Conservation (phyloP, 495 filamentous ascomycete species). For the Aspergillus bridgeri region DNA sequence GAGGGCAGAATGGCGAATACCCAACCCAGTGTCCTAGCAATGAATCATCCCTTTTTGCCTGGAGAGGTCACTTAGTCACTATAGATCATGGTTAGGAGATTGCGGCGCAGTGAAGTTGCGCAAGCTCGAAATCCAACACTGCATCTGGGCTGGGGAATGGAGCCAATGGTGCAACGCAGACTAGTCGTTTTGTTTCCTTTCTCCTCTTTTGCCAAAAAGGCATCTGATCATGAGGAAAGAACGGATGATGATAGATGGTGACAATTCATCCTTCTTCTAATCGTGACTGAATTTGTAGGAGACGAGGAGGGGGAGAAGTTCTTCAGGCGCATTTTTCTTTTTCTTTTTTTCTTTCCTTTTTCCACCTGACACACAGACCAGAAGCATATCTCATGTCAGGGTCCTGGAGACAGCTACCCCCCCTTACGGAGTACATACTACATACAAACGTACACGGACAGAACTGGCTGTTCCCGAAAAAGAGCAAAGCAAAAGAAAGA, state of each 20-base stretch:
- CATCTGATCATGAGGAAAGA: not conserved
- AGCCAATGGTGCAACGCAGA: not conserved
- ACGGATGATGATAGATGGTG: not conserved
- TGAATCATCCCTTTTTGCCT: not conserved
- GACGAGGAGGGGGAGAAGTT: not conserved
- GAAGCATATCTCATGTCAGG: not conserved
- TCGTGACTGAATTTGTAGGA: not conserved
- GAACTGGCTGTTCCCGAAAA: not conserved
- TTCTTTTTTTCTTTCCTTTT: no score
- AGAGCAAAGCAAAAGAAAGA: not conserved
- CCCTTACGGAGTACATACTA: not conserved
- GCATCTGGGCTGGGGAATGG: not conserved
- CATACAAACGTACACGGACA: not conserved
- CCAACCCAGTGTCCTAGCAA: not conserved
- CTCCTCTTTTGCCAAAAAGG: not conserved
- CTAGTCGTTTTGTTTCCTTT: not conserved
- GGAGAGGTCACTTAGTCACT: not conserved
- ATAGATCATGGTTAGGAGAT: not conserved
- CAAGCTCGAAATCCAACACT: slow-evolving; percentile 15
- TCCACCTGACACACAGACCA: not conserved
- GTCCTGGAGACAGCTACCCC: not conserved
- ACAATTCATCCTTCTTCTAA: not conserved
- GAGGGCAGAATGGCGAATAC: not conserved
- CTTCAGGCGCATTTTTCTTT: not conserved
- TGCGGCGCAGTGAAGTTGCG: slow-evolving; percentile 25